Base-by-base conservation (phyloP, 2,329 filamentous ascomycete genomes). In the Scytalidium lignicola region DNA sequence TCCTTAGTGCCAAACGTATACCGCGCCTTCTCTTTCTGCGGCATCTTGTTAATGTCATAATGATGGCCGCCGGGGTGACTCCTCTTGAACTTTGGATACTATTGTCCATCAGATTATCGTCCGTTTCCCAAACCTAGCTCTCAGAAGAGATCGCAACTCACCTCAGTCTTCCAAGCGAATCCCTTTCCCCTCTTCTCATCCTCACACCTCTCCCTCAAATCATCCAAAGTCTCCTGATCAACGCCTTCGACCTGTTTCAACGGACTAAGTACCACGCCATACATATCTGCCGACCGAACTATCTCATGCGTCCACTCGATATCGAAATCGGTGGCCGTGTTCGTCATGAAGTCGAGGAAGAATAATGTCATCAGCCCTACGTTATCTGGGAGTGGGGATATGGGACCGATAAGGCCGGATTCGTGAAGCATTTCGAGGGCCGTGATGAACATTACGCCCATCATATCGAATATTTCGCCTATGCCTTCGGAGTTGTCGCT, bases 361-460 rank as follows among this genome's bases (percentile, higher is more conserved):
- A 73, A 74, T 43, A 64, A 57, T 54, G 69, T 68, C 5, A 80
- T 68, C 29, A 72, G 73, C 58, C 70, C 76, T 19, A 67, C 72
- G 58, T 79, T 80, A 18, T 70, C 59, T 13, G 32, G 32, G 43
- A 65, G 70, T 40, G 70, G 64, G 3, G 69, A 67, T 1, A 75
- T 71, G 15, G 79, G 42, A 9, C 40, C 51, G 44, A 61, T 48
- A 4, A 61, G 50, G 18, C 41, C 20, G n/a, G 58, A 53, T 21
- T 59, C 64, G 5, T 74, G 69, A 17, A 80, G 61, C 8, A 79
- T 68, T 51, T 78, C 78, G 50, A 79, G 64, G 28, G 71, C 73
- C 44, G 80, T 78, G 62, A 76, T 76, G 45, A 79, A 62, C 62
- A 80, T 80, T 62, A 78, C 72, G 51, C 80, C 72, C 69, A 78